Base-by-base conservation (phyloP, 148 eudicot species). In the Camellia lanceoleosa region DNA sequence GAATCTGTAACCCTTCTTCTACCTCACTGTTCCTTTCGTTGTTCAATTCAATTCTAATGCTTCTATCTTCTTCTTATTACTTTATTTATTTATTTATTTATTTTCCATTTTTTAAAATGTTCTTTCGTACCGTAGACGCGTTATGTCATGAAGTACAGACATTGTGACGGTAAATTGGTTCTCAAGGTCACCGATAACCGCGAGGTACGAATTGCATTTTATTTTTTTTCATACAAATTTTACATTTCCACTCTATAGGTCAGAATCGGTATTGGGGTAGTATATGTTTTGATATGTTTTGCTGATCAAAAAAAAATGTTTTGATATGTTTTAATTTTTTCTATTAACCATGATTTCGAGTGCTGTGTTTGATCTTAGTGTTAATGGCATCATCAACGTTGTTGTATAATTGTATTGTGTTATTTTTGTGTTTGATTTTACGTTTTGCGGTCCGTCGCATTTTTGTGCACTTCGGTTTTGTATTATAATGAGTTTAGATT, bases 101-200 rank as follows among this genome's bases (percentile, higher is more conserved):
- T 13, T 42, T 47, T 61, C 12, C 14, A 4, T 8, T 5, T 16
- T n/a, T 56, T n/a, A n/a, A 18, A 16, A 61, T 51, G 5, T 9
- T 49, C 7, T 4, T 42, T 38, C 6, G 19, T 16, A 1, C 44
- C 14, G 8, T 83, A 95, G 99, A 89, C 95, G 51, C 94, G 97
- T 68, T 95, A 93, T 74, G 79, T 59, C 38, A 92, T 93, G 97
- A 95, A 95, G 62, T 95, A 95, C 86, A 82, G 97, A 76, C 92
- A 93, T 66, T 93, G 92, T 74, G 97, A 95, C 43, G 99, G 97
- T 0, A 95, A 95, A 86, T 89, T 95, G 88, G 95, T 95, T 1
- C 97, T 95, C 46, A 95, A 95, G 87, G 97, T 95, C 77, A 91
- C 99, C 19, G 97, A 95, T 79, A 92, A 95, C 77, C 88, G 82